phyloP scores from a whole-genome alignment of 306 rosid species.

The Begonia loranthoides region DNA sequence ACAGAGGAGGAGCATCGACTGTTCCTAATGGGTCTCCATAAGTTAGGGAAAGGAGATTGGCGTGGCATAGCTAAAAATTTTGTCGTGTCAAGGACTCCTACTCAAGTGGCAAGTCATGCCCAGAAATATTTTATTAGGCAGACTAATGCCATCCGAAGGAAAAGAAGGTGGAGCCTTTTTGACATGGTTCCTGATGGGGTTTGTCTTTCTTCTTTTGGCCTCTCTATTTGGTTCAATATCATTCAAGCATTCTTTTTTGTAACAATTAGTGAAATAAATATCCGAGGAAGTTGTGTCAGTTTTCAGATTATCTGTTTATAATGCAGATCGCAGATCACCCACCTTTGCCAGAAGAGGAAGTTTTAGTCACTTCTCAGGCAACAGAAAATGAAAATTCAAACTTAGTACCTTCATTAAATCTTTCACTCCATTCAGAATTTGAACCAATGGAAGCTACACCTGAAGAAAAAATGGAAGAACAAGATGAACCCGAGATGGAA shows the following conservation, averaged over 20 bases:
- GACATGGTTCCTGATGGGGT: background rate
- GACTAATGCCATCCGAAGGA: background rate
- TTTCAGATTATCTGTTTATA: background rate
- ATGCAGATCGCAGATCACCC: slow-evolving; percentile 55
- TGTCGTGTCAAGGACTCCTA: background rate
- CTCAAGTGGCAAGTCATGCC: background rate
- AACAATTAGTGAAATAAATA: no score
- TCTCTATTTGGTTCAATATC: no score
- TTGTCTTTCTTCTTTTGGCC: no score
- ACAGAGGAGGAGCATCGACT: background rate
- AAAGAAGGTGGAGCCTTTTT: background rate
- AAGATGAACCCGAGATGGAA: slow-evolving; percentile 20
- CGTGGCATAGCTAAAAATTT: background rate
- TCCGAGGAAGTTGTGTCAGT: background rate
- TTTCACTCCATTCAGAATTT: slow-evolving; percentile 62
- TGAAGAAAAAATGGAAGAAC: slow-evolving; percentile 28
- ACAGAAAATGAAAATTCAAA: slow-evolving; percentile 33
- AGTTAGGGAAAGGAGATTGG: background rate
- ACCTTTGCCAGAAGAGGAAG: slow-evolving; percentile 66
- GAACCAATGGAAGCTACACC: slow-evolving; percentile 68
- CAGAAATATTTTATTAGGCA: background rate
- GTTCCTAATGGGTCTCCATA: background rate
- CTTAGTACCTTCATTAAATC: slow-evolving; percentile 67
- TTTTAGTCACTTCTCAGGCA: slow-evolving; percentile 34
- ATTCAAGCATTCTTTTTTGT: no score